Evolutionary conservation across 768 basidiomycete genomes (phyloP).

Genomic region (Leccinum broughii): DNA sequence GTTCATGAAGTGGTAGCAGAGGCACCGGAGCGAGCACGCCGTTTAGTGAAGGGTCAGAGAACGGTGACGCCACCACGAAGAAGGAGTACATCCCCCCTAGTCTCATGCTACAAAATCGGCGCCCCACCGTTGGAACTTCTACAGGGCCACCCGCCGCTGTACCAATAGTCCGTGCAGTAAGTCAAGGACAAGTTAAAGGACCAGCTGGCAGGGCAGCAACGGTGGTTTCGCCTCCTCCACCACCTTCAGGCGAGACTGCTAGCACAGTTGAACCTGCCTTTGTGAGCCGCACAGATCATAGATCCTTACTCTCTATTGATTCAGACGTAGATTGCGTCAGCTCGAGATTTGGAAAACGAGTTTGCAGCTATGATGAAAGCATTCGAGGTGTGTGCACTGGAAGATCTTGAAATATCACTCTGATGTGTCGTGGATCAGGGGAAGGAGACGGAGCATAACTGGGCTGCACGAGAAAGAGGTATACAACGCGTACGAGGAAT

Average conservation of each 20-base stretch:
- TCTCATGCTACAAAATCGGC: constrained; percentile 54
- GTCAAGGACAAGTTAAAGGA: constrained; percentile 51
- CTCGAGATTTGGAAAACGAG: constrained; percentile 81
- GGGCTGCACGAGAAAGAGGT: constrained; percentile 78
- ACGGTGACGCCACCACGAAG: constrained; percentile 33
- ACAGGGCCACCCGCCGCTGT: constrained; percentile 27
- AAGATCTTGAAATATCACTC: neutral
- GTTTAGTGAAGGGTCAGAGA: constrained; percentile 63
- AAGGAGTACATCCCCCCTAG: constrained; percentile 80
- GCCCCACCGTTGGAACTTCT: constrained; percentile 43
- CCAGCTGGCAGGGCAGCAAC: constrained; percentile 62
- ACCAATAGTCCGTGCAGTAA: constrained; percentile 44
- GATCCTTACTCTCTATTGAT: constrained; percentile 1
- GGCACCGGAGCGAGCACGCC: constrained; percentile 43
- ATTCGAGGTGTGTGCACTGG: constrained; percentile 64
- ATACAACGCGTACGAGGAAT: constrained; percentile 83
- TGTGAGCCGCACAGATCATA: constrained; percentile 43
- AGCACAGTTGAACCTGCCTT: constrained; percentile 64
- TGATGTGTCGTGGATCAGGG: constrained; percentile 50
- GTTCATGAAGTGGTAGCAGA: constrained; percentile 31
- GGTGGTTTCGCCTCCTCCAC: constrained; percentile 43
- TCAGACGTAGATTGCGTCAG: constrained; percentile 69
- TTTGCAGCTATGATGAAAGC: constrained; percentile 74
- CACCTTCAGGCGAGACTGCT: constrained; percentile 41
- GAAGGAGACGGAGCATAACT: constrained; percentile 97